A percentile compares a stretch with the other conserved stretches of the same genome.
Evolutionary conservation across 2,329 filamentous ascomycete genomes (phyloP).

Genomic region (Neodidymelliopsis sp.): DNA sequence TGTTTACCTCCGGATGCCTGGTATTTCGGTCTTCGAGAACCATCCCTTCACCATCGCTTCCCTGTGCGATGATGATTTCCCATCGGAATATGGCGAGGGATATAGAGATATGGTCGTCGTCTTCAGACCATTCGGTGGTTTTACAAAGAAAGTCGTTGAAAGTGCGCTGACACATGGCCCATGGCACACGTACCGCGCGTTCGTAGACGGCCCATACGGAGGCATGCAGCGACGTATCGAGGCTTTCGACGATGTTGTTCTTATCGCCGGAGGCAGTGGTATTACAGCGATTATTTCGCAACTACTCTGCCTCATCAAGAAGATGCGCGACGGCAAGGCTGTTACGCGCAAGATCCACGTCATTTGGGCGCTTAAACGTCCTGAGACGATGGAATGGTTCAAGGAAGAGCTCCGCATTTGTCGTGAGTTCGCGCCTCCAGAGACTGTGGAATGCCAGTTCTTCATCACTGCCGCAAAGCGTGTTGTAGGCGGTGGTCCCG

Average conservation of each 20-base stretch:
- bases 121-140: slow-evolving; percentile 90
- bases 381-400: slow-evolving; percentile 98
- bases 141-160: slow-evolving; percentile 84
- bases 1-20: slow-evolving; percentile 92
- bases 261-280: slow-evolving; percentile 92
- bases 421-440: slow-evolving; percentile 84
- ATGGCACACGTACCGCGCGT: slow-evolving; percentile 90
- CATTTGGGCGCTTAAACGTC: slow-evolving; percentile 90
- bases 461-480: slow-evolving; percentile 84
- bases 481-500: slow-evolving; percentile 54
- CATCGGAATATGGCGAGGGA: slow-evolving; percentile 86
- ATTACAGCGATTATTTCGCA: slow-evolving; percentile 94
- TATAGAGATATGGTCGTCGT: slow-evolving; percentile 90
- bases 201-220: slow-evolving; percentile 92
- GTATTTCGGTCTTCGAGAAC: slow-evolving; percentile 88
- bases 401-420: slow-evolving; percentile 93
- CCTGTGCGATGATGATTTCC: slow-evolving; percentile 90
- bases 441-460: slow-evolving; percentile 91
- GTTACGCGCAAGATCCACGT: slow-evolving; percentile 90
- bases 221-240: slow-evolving; percentile 90
- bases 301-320: slow-evolving; percentile 90
- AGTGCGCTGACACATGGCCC: slow-evolving; percentile 85
- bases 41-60: slow-evolving; percentile 96
- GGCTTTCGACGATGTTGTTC: slow-evolving; percentile 90
- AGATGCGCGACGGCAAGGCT: slow-evolving; percentile 93